These are phyloP conservation scores for Vitis hybrid DNA, from an alignment of 177 flowering plant species.

Conservation along the genomic window DNA sequence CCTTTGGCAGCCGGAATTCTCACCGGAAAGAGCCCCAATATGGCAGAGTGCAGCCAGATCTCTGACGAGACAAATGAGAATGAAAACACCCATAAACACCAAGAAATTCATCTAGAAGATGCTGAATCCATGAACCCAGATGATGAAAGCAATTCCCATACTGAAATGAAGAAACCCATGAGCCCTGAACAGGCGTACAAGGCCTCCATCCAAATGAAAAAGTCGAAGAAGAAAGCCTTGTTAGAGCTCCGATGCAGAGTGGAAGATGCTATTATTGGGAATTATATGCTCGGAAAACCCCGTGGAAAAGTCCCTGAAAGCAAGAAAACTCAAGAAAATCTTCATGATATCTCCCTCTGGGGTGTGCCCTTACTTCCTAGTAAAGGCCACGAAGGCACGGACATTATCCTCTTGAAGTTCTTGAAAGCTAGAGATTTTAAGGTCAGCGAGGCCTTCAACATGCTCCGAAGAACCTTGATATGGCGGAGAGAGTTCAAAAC, in stretches of 20 bases:
- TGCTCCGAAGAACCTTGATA: conserved; percentile 55
- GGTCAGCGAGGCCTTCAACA: conserved; percentile 54
- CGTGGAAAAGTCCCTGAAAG: neutral
- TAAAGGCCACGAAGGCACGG: conserved; percentile 53
- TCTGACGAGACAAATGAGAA: neutral
- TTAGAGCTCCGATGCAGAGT: conserved; percentile 42
- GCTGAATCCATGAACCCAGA: neutral
- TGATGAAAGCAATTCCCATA: conserved; percentile 6
- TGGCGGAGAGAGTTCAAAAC: conserved; percentile 57
- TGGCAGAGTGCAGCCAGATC: neutral
- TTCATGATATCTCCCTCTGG: conserved; percentile 54
- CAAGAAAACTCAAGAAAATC: conserved; percentile 12
- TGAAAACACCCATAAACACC: neutral
- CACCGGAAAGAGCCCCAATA: conserved; percentile 2
- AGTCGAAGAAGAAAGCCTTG: conserved; percentile 37
- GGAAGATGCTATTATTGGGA: conserved; percentile 56
- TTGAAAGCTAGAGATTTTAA: conserved; percentile 56
- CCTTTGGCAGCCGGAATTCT: conserved; percentile 15
- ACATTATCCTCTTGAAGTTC: conserved; percentile 61
- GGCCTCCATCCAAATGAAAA: conserved; percentile 16
- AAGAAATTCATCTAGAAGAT: neutral
- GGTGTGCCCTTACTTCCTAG: conserved; percentile 79
- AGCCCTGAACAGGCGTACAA: no score
- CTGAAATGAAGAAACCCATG: no score
- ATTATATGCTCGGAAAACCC: conserved; percentile 25